These are phyloP conservation scores for Boletus rubescentipes DNA, from an alignment of 768 basidiomycete species.

Conservation along the genomic window DNA sequence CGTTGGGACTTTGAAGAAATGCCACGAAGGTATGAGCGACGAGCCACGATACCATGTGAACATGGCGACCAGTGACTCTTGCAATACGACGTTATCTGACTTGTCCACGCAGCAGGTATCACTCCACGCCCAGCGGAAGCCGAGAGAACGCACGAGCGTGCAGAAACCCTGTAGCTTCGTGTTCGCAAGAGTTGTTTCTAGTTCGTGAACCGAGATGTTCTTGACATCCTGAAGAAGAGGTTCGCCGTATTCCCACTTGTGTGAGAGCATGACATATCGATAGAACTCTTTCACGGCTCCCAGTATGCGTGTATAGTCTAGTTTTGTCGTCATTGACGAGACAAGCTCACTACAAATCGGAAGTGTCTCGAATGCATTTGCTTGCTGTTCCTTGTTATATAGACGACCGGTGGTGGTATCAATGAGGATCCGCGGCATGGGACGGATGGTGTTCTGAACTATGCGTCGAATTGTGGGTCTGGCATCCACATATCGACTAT, in stretches of 20 bases:
- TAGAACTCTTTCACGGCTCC: too few species aligned
- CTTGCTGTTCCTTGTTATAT: background rate
- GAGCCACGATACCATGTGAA: too few species aligned
- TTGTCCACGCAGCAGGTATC: slow-evolving; percentile 11
- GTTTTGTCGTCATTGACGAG: background rate
- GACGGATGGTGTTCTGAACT: background rate
- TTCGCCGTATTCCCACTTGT: too few species aligned
- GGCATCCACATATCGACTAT: background rate
- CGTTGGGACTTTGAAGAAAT: too few species aligned
- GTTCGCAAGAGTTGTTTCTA: background rate
- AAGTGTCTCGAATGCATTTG: slow-evolving; percentile 1
- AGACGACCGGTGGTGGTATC: slow-evolving; percentile 5
- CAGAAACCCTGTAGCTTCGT: slow-evolving; percentile 2
- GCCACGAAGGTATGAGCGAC: too few species aligned
- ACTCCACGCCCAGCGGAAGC: slow-evolving; percentile 4
- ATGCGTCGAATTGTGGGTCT: background rate
- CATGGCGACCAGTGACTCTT: too few species aligned
- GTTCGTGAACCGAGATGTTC: background rate
- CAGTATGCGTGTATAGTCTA: background rate
- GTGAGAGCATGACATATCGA: too few species aligned
- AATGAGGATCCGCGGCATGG: slow-evolving; percentile 4
- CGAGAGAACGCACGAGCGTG: too few species aligned
- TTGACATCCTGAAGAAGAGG: background rate
- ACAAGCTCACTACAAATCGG: background rate
- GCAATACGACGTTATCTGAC: too few species aligned